Evolutionary conservation across 73 alveolate species (phyloP).

Genomic region (Stentor coeruleus): DNA sequence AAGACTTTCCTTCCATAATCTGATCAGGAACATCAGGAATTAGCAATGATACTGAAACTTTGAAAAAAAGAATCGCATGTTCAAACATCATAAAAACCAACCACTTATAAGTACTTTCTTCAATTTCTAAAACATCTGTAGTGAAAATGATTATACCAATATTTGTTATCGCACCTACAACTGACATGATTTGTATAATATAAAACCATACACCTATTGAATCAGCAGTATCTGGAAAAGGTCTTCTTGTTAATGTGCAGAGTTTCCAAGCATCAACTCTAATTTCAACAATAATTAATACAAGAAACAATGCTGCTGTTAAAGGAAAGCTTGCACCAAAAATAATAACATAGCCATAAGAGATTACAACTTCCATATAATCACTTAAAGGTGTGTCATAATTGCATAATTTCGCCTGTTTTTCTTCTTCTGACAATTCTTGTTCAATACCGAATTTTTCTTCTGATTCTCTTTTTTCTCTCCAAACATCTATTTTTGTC

Average conservation of each 20-base stretch:
- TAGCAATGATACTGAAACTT: not conserved
- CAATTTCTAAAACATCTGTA: not conserved
- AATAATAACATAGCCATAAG: not conserved
- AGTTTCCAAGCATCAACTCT: slow-evolving; percentile 18
- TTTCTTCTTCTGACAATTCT: no score
- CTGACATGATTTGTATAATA: not conserved
- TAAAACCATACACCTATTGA: not conserved
- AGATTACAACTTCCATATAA: slow-evolving; percentile 1
- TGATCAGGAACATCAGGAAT: slow-evolving; percentile 12
- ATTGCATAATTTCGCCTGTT: no score
- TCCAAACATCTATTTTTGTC: not conserved
- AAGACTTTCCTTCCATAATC: not conserved
- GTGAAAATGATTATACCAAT: not conserved
- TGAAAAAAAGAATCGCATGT: slow-evolving; percentile 3
- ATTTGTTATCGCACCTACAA: slow-evolving; percentile 9
- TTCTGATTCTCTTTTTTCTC: no score
- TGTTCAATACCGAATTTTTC: no score
- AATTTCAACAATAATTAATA: not conserved
- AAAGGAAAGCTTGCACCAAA: not conserved
- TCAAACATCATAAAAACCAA: not conserved
- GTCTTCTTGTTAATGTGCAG: not conserved
- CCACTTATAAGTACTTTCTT: not conserved
- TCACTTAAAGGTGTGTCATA: slow-evolving; percentile 20
- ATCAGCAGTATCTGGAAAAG: not conserved
- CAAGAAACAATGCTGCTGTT: not conserved